phyloP scores from a whole-genome alignment of 2,329 filamentous ascomycete genomes.

The Pseudocercospora cruenta region DNA sequence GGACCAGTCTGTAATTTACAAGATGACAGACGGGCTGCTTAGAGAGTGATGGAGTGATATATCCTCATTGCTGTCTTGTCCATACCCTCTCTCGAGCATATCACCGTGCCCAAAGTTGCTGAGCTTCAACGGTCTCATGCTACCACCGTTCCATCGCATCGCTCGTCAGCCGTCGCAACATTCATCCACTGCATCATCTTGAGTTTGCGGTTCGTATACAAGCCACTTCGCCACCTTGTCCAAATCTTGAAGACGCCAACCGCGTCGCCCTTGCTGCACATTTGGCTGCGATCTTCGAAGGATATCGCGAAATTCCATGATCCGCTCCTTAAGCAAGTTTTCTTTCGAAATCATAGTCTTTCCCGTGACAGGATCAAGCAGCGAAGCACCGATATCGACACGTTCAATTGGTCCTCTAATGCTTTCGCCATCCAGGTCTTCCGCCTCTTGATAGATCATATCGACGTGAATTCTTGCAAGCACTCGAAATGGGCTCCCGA shows the following conservation, averaged over 20 bases:
- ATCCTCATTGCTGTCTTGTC: not conserved
- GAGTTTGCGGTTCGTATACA: not conserved
- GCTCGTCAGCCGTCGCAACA: not conserved
- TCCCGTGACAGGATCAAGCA: not conserved
- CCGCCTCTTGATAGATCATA: not conserved
- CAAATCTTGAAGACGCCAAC: not conserved
- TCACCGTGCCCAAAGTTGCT: not conserved
- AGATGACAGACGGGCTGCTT: not conserved
- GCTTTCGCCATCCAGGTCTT: not conserved
- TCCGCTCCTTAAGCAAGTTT: not conserved
- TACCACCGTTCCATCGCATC: not conserved
- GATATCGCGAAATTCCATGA: not conserved
- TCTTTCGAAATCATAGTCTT: not conserved
- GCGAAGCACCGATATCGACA: not conserved
- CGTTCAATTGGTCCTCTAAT: not conserved
- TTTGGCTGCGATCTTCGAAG: not conserved
- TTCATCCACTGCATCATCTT: not conserved
- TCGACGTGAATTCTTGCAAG: conserved; percentile 7
- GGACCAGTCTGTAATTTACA: not conserved
- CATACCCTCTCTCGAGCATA: not conserved
- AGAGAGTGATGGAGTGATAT: not conserved
- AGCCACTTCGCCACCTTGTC: not conserved
- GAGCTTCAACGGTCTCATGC: not conserved
- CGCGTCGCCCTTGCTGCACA: not conserved
- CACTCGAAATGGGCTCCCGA: conserved; percentile 25